A percentile compares a stretch with the other conserved stretches of the same genome.
These are phyloP conservation scores for Xylariaceae sp. DNA, from an alignment of 2,329 filamentous ascomycete species.

Conservation along the genomic window DNA sequence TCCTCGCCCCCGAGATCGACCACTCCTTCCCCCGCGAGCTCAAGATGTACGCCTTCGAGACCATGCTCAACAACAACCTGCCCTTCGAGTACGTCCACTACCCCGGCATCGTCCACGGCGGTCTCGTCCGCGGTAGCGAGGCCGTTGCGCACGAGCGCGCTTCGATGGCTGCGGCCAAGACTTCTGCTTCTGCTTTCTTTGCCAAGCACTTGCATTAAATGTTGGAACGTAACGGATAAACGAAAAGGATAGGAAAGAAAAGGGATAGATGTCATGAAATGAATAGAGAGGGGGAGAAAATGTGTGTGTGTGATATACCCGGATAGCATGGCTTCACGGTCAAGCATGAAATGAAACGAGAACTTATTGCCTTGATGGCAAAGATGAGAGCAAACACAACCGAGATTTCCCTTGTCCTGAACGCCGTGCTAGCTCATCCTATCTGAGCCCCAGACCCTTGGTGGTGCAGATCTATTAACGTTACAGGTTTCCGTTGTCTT, in stretches of 20 bases:
- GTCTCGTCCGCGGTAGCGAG: slow-evolving; percentile 39
- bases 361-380: no score
- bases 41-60: slow-evolving; percentile 39
- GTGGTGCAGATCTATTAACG: no score
- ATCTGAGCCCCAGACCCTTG: no score
- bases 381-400: no score
- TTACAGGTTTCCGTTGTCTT: no score
- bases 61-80: slow-evolving; percentile 35
- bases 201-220: slow-evolving; percentile 25
- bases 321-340: no score
- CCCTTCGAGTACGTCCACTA: slow-evolving; percentile 48
- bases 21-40: slow-evolving; percentile 39
- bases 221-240: not conserved
- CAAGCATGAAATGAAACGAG: no score
- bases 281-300: not conserved
- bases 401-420: no score
- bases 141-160: slow-evolving; percentile 36
- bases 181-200: slow-evolving; percentile 43
- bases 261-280: not conserved
- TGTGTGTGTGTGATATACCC: no score
- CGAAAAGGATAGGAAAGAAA: not conserved
- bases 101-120: slow-evolving; percentile 44
- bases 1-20: slow-evolving; percentile 40
- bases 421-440: no score
- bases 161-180: slow-evolving; percentile 44